A percentile compares a stretch with the other conserved stretches of the same genome.
Conservation (phyloP, 495 filamentous ascomycete genomes). For the Penicillium robsamsonii region DNA sequence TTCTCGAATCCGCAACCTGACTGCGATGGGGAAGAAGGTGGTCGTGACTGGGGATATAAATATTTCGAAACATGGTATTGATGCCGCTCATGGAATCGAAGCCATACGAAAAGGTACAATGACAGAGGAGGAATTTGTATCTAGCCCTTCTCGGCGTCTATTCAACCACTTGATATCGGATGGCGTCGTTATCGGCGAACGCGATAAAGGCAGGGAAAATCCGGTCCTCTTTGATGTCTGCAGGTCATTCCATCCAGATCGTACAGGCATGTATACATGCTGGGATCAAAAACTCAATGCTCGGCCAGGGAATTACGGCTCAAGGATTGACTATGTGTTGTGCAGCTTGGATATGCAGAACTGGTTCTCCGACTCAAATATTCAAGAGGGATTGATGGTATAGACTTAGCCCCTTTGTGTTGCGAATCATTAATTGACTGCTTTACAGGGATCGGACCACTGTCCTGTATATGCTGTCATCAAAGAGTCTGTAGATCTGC, state of each 20-base stretch:
- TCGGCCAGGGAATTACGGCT: conserved; percentile 85
- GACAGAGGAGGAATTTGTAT: conserved; percentile 66
- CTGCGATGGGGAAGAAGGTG: conserved; percentile 76
- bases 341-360: conserved; percentile 75
- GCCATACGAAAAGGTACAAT: conserved; percentile 66
- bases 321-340: conserved; percentile 90
- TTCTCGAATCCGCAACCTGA: conserved; percentile 76
- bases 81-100: conserved; percentile 68
- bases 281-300: conserved; percentile 87
- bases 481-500: conserved; percentile 56
- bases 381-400: conserved; percentile 89
- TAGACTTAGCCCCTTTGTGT: conserved; percentile 3
- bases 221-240: conserved; percentile 85
- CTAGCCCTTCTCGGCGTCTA: conserved; percentile 69
- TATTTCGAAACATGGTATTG: conserved; percentile 71
- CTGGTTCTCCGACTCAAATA: conserved; percentile 87
- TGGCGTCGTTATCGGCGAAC: conserved; percentile 65
- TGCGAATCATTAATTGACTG: conserved; percentile 11
- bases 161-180: conserved; percentile 81
- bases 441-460: conserved; percentile 78
- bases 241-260: conserved; percentile 72
- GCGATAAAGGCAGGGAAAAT: conserved; percentile 69
- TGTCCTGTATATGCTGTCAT: conserved; percentile 88
- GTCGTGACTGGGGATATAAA: conserved; percentile 89
- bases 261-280: conserved; percentile 93